Evolutionary conservation across 768 basidiomycete genomes (phyloP).

Genomic region (Chalciporus pseudorubinellus): DNA sequence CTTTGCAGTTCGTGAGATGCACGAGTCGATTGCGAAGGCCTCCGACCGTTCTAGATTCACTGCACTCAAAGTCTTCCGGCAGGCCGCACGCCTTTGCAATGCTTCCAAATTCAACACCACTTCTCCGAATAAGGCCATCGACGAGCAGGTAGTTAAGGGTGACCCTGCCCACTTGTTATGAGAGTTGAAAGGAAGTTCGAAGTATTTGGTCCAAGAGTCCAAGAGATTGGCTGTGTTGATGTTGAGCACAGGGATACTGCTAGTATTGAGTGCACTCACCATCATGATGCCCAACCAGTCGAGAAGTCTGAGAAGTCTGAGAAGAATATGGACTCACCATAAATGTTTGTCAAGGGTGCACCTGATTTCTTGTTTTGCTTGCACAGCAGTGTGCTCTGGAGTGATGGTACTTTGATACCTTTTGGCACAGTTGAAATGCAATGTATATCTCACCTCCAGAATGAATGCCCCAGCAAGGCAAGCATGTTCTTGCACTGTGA

Average conservation of each 20-base stretch:
- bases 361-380: constrained; percentile 50
- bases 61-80: constrained; percentile 28
- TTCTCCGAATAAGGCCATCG: constrained; percentile 22
- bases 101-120: constrained; percentile 46
- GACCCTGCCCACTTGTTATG: constrained; percentile 54
- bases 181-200: constrained; percentile 46
- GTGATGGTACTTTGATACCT: constrained; percentile 32
- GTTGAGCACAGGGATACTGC: constrained; percentile 12
- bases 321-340: constrained; percentile 8
- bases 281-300: constrained; percentile 25
- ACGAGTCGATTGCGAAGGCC: constrained; percentile 4
- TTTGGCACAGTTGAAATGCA: constrained; percentile 25
- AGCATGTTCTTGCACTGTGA: constrained; percentile 51
- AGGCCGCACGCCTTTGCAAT: constrained; percentile 52
- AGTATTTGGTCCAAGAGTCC: constrained; percentile 23
- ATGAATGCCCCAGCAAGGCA: constrained; percentile 47
- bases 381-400: constrained; percentile 34
- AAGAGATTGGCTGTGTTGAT: constrained; percentile 21
- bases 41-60: constrained; percentile 9
- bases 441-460: constrained; percentile 31
- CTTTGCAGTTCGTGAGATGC: constrained; percentile 17
- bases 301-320: neutral
- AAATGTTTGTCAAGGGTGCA: constrained; percentile 55
- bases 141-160: constrained; percentile 35
- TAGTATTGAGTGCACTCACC: constrained; percentile 54